Percentiles rank a stretch among this genome's conserved stretches.
These are phyloP conservation scores for Calocybe gambosa DNA, from an alignment of 1,284 basidiomycete genomes.

Conservation along the genomic window DNA sequence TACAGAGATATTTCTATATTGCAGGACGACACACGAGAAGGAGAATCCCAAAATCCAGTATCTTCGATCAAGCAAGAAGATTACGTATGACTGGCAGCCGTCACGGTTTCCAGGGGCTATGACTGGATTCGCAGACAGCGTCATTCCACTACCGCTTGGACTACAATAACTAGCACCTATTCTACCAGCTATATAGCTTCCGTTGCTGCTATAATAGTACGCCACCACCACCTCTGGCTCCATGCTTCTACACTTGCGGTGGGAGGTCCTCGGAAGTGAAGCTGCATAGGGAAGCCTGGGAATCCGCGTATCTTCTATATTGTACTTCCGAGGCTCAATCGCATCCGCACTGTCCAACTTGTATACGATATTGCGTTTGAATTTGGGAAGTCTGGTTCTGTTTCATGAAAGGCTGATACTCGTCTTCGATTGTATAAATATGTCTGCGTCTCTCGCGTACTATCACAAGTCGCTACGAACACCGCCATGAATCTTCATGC, in stretches of 20 bases:
- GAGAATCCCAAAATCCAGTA: not conserved
- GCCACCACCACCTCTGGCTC: no score
- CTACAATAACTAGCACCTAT: no score
- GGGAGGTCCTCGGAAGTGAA: conserved; percentile 12
- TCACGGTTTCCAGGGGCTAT: no score
- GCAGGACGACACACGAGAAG: conserved; percentile 1
- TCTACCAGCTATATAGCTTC: no score
- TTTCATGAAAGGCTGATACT: not conserved
- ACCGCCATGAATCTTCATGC: not conserved
- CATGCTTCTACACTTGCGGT: conserved; percentile 2
- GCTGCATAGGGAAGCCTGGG: conserved; percentile 1
- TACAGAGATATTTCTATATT: not conserved
- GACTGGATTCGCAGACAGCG: no score
- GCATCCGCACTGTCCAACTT: not conserved
- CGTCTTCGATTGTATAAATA: not conserved
- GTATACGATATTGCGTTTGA: not conserved
- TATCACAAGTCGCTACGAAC: no score
- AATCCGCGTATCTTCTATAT: conserved; percentile 14
- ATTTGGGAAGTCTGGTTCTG: not conserved
- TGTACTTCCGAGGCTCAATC: not conserved
- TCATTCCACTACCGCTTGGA: no score
- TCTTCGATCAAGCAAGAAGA: conserved; percentile 9
- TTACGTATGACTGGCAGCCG: not conserved
- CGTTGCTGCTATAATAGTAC: no score
- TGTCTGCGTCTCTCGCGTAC: not conserved